These are phyloP conservation scores for Mortierella sp. DNA, from an alignment of 371 early-diverging fungal species.

Conservation along the genomic window DNA sequence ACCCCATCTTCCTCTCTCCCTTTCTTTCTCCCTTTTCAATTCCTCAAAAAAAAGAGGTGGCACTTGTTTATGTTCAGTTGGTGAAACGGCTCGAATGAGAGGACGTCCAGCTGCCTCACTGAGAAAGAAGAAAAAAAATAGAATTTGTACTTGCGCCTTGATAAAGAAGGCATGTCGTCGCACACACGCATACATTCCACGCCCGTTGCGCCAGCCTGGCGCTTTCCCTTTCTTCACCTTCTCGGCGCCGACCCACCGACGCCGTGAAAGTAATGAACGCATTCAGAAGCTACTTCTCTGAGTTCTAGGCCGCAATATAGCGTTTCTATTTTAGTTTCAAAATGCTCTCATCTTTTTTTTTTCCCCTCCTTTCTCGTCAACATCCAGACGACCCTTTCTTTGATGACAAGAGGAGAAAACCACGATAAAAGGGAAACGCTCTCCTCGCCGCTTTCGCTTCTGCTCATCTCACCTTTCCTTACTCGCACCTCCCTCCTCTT, in stretches of 20 bases:
- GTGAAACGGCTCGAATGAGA: constrained; percentile 6
- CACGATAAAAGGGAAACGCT: too few relatives aligned
- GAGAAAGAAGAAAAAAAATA: not conserved
- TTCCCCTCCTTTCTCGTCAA: too few relatives aligned
- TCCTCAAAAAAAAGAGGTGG: not conserved
- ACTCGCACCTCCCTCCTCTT: not conserved
- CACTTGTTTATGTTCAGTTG: not conserved
- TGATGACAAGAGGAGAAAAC: too few relatives aligned
- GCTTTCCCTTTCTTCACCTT: too few relatives aligned
- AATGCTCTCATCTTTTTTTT: not conserved
- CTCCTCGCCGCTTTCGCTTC: not conserved
- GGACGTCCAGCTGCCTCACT: not conserved
- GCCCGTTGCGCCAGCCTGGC: not conserved
- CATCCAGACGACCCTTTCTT: too few relatives aligned
- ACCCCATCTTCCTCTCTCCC: not conserved
- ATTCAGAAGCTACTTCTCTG: not conserved
- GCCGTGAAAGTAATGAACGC: not conserved
- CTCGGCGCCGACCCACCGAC: not conserved
- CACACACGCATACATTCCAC: not conserved
- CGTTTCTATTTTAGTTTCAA: not conserved
- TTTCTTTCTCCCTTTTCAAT: too few relatives aligned
- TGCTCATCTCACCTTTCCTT: not conserved
- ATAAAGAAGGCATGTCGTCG: not conserved
- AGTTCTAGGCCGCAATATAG: not conserved
- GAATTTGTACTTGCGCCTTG: not conserved